Evolutionary conservation across 2,329 filamentous ascomycete genomes (phyloP).

Genomic region (Pyrenophora seminiperda): DNA sequence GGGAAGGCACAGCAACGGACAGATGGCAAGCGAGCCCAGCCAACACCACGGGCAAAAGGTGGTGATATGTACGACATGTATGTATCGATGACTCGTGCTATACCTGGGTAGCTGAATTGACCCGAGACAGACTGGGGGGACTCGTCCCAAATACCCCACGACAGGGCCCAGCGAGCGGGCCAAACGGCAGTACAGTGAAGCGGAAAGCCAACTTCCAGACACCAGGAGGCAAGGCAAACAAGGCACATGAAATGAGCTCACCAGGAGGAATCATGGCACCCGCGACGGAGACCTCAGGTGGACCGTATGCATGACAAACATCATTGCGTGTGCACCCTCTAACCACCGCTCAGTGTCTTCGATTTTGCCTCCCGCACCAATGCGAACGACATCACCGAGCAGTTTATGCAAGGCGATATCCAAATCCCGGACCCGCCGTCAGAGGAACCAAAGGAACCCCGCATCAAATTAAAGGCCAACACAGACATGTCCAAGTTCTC

Average conservation of each 20-base stretch:
- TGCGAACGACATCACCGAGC: conserved; percentile 79
- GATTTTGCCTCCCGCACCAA: conserved; percentile 78
- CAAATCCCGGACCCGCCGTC: conserved; percentile 69
- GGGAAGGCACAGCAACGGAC: conserved; percentile 66
- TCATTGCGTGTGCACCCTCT: conserved; percentile 1
- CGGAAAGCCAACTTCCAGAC: conserved; percentile 60
- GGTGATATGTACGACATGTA: conserved; percentile 83
- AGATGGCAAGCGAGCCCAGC: conserved; percentile 65
- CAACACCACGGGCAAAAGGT: conserved; percentile 62
- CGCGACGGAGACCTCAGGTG: conserved; percentile 43
- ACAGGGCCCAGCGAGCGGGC: conserved; percentile 47
- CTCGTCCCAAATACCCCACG: conserved; percentile 54
- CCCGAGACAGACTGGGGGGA: conserved; percentile 52
- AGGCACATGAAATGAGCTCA: conserved; percentile 54
- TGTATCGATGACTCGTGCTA: conserved; percentile 4
- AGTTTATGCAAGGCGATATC: conserved; percentile 75
- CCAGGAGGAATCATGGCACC: conserved; percentile 50
- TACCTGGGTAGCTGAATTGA: conserved; percentile 9
- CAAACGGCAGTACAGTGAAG: conserved; percentile 57
- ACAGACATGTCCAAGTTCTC: conserved; percentile 88
- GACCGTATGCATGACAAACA: conserved; percentile 44
- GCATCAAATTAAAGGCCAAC: conserved; percentile 82
- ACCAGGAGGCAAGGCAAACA: conserved; percentile 53
- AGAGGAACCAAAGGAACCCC: conserved; percentile 72
- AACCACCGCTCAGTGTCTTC: conserved; percentile 53